These are phyloP conservation scores for Trametopsis cervina DNA, from an alignment of 768 basidiomycete genomes.

Conservation along the genomic window DNA sequence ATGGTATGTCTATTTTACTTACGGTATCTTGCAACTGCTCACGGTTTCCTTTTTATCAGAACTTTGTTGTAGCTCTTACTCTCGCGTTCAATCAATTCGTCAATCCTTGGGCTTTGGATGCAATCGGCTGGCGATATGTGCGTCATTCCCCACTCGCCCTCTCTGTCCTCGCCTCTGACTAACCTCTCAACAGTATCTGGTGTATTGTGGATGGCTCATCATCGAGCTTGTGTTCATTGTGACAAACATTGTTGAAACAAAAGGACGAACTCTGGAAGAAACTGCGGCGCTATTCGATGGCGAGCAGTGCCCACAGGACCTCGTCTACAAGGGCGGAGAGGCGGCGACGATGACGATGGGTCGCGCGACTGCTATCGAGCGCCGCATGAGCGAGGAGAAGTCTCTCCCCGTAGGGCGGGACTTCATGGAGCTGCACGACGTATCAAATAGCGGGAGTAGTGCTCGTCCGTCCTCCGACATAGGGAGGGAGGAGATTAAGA, in stretches of 20 bases:
- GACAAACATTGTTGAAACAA: constrained; percentile 50
- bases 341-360: constrained; percentile 34
- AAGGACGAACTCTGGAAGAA: constrained; percentile 64
- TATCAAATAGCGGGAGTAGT: constrained; percentile 1
- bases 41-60: constrained; percentile 30
- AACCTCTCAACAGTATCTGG: constrained; percentile 35
- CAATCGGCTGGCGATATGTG: constrained; percentile 37
- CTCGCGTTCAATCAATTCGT: constrained; percentile 77
- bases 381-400: constrained; percentile 1
- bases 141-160: constrained; percentile 9
- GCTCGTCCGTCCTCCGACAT: constrained; percentile 1
- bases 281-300: constrained; percentile 70
- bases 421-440: constrained; percentile 10
- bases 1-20: constrained; percentile 40
- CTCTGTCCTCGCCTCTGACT: constrained; percentile 10
- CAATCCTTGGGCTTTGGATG: constrained; percentile 65
- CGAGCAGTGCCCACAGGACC: constrained; percentile 34
- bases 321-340: constrained; percentile 41
- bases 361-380: neutral
- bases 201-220: constrained; percentile 58
- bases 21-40: neutral
- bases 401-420: neutral
- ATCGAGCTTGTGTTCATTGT: constrained; percentile 54
- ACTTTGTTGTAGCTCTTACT: constrained; percentile 54
- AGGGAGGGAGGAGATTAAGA: no score